These are phyloP conservation scores for Euphorbia lathyris DNA, from an alignment of 345 rosid species.

Conservation along the genomic window DNA sequence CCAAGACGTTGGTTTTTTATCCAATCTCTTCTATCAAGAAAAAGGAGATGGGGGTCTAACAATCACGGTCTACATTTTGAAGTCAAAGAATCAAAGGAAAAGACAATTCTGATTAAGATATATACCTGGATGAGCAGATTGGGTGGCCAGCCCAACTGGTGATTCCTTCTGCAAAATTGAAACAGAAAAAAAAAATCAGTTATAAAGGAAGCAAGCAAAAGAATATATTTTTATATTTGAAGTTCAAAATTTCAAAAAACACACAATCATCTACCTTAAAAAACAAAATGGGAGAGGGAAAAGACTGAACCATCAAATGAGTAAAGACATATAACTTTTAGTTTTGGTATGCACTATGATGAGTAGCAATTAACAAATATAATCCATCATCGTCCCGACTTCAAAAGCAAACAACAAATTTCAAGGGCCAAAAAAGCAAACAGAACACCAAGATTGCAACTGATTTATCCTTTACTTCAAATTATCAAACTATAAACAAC, in stretches of 20 bases:
- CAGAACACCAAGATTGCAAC: background rate
- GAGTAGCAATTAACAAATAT: too few species aligned
- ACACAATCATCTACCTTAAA: background rate
- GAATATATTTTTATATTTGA: background rate
- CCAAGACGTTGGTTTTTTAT: too few species aligned
- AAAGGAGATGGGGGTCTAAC: background rate
- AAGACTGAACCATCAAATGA: too few species aligned
- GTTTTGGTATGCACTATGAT: too few species aligned
- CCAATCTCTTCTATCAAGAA: background rate
- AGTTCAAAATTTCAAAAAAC: background rate
- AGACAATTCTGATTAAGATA: background rate
- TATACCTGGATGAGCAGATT: constrained; percentile 91
- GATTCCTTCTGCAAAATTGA: constrained; percentile 65
- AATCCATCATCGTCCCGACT: background rate
- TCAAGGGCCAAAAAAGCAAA: background rate
- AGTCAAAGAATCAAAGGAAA: background rate
- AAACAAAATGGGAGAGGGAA: too few species aligned
- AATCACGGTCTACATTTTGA: background rate
- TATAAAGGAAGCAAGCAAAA: too few species aligned
- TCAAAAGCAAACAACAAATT: background rate
- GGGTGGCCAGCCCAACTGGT: constrained; percentile 61
- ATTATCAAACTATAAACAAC: background rate
- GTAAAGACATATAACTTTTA: too few species aligned
- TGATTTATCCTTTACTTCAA: background rate
- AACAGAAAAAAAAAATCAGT: background rate